Base-by-base conservation (phyloP, 2,329 filamentous ascomycete genomes). In the Colletotrichum aenigma region DNA sequence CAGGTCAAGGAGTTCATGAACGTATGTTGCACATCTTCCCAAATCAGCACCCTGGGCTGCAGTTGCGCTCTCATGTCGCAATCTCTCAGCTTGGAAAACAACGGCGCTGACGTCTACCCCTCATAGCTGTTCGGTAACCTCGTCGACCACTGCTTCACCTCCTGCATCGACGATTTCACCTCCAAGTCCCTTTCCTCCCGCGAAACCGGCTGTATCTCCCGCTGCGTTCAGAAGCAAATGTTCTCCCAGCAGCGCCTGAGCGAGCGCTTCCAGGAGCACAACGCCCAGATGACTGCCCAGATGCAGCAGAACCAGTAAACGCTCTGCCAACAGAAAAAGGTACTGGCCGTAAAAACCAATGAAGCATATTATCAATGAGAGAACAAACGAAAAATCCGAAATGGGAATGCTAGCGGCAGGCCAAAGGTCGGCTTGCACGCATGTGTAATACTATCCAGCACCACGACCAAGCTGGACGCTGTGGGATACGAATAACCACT, bases 1-100 rank as follows among this genome's bases (percentile, higher is more conserved):
- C 97, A 99, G 88, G 95, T 99, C 91, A 98, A 98, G 89, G 96
- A 98, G 85, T 98, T 99, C 85, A 98, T 98, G 94, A 94, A 92
- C 82, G 97, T 98, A 91, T 81, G 95, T 61, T 68, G 16, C 30
- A 62, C 12, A 21, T n/a, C 4, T 8, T 62, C 7, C 6, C n/a
- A 3, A 34, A 30, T 7, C 30, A 9, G 13, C 13, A 12, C 16
- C 5, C 7, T 6, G 56, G 56, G 21, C n/a, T 21, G 56, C 56
- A 32, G 16, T 60, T 21, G 16, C 24, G 26, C 26, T 30, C 26
- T 30, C 2, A 52, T 21, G 43, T 21, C 16, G 26, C 26, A 30
- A 8, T 26, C 28, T n/a, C 56, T 60, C 58, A 34, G 6, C 2
- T 30, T 24, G 18, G 36, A 66, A 48, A 66, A 26, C 9, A 48